Conservation (phyloP, 2,329 filamentous ascomycete species). For the Pseudogymnoascus sp. region DNA sequence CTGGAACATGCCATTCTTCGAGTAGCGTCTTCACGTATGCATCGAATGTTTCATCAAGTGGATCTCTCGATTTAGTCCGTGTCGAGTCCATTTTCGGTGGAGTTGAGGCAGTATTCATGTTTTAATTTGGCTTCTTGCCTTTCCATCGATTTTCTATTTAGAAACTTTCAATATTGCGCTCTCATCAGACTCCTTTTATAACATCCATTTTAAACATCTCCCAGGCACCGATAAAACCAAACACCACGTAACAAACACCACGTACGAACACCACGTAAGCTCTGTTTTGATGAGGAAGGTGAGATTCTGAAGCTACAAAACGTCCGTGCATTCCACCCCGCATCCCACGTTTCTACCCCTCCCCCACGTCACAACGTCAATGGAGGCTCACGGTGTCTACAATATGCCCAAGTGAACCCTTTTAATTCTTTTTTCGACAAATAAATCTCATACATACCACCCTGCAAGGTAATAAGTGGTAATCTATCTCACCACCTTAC, state of each 20-base stretch:
- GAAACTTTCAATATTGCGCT: neutral
- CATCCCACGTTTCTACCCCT: neutral
- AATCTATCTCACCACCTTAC: neutral
- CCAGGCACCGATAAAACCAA: neutral
- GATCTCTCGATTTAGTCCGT: constrained; percentile 9
- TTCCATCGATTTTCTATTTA: neutral
- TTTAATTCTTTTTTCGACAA: neutral
- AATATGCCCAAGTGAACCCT: neutral
- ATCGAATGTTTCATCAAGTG: constrained; percentile 19
- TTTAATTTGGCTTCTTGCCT: neutral
- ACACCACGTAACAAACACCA: neutral
- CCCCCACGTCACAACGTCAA: neutral
- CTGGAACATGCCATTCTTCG: constrained; percentile 41
- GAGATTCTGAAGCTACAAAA: neutral
- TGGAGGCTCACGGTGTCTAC: neutral
- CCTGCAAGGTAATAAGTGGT: too few relatives aligned
- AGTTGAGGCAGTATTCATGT: neutral
- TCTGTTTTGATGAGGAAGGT: neutral
- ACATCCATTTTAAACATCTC: neutral
- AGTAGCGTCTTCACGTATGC: constrained; percentile 27
- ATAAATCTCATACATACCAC: neutral
- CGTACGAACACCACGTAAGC: neutral
- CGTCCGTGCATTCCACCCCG: neutral
- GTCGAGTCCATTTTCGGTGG: neutral
- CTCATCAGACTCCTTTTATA: neutral